Conservation (phyloP, 2,329 filamentous ascomycete genomes). For the Fusarium verticillioides region DNA sequence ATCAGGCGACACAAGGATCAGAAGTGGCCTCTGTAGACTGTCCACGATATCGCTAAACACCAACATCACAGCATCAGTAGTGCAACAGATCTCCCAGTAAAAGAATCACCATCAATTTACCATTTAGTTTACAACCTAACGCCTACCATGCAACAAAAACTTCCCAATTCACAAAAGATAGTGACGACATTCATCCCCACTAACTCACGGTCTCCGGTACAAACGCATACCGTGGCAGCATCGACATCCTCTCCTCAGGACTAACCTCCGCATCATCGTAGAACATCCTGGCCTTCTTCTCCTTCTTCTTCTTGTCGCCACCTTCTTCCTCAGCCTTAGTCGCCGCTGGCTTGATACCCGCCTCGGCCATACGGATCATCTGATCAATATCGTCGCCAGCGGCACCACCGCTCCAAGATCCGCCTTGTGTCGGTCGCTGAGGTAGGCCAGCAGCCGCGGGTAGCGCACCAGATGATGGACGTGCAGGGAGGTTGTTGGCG, state of each 20-base stretch:
- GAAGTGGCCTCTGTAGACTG: rapidly evolving
- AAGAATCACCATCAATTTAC: constrained; percentile 38
- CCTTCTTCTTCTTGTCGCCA: constrained; percentile 72
- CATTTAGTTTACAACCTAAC: constrained; percentile 43
- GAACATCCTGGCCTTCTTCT: constrained; percentile 77
- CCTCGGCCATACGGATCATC: constrained; percentile 72
- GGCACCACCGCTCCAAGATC: constrained; percentile 44
- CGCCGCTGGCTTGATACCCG: constrained; percentile 62
- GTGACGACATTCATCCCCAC: not conserved
- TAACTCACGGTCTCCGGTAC: constrained; percentile 42
- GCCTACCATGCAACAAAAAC: constrained; percentile 43
- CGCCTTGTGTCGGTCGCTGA: constrained; percentile 55
- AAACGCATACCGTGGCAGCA: constrained; percentile 79
- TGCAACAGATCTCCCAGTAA: not conserved
- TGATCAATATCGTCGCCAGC: constrained; percentile 71
- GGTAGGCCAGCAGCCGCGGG: constrained; percentile 56
- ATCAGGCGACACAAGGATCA: rapidly evolving
- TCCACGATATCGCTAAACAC: not conserved
- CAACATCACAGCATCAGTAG: not conserved
- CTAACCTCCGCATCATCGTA: constrained; percentile 84
- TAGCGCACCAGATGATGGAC: constrained; percentile 53
- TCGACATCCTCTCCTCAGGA: constrained; percentile 90
- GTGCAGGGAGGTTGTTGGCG: constrained; percentile 57
- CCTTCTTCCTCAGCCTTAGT: constrained; percentile 53
- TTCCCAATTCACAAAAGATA: constrained; percentile 10